Percentiles rank a stretch among this genome's conserved stretches.
These are phyloP conservation scores for Sporothrix phasma DNA, from an alignment of 2,329 filamentous ascomycete species.

Conservation along the genomic window DNA sequence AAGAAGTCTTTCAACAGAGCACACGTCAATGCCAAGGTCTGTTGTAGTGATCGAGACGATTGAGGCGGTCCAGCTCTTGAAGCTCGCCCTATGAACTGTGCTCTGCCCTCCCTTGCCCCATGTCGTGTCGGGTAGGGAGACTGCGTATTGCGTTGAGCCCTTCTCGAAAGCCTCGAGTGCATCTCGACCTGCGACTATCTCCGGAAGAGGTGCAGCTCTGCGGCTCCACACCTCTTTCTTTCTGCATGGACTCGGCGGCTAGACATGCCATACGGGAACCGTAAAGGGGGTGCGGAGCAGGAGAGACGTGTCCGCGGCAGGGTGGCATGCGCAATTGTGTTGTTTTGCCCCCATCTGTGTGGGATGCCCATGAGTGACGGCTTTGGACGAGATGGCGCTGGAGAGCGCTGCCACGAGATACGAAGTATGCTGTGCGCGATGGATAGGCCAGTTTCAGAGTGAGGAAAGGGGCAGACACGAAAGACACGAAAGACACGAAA, in stretches of 20 bases:
- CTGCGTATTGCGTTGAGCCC: neutral
- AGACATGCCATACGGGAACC: neutral
- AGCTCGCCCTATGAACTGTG: neutral
- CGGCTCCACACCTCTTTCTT: conserved; percentile 4
- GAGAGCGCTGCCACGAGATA: neutral
- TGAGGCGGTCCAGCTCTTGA: neutral
- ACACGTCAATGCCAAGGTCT: neutral
- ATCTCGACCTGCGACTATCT: neutral
- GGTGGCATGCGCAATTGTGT: neutral
- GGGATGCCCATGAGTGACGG: neutral
- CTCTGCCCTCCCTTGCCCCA: neutral
- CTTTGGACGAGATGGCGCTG: neutral
- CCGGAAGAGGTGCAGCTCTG: neutral
- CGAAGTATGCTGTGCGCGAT: neutral
- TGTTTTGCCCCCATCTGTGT: neutral
- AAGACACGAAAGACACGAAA: neutral
- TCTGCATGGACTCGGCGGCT: neutral
- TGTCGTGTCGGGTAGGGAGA: neutral
- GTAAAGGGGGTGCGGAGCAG: neutral
- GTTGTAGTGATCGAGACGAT: neutral
- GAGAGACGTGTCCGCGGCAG: neutral
- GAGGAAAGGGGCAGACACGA: neutral
- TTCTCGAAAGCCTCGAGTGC: neutral
- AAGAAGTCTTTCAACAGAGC: neutral
- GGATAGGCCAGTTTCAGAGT: neutral